Evolutionary conservation across 2,329 filamentous ascomycete genomes (phyloP).

Genomic region (Colletotrichum musicola): DNA sequence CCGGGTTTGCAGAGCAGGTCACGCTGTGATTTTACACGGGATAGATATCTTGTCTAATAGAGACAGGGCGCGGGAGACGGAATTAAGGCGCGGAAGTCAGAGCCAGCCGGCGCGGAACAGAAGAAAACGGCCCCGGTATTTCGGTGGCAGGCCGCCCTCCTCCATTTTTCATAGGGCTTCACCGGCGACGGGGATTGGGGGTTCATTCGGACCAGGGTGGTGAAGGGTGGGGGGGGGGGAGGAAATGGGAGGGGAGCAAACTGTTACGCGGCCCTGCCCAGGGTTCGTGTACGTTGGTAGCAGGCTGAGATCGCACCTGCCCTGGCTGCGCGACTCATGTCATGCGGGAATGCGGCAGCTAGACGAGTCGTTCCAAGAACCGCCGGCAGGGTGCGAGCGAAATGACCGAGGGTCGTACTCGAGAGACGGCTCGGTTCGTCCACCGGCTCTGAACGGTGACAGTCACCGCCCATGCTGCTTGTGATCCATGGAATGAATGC

Average conservation of each 20-base stretch:
- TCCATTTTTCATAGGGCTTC: slow-evolving; percentile 29
- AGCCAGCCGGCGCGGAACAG: slow-evolving; percentile 18
- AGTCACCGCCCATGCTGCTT: slow-evolving; percentile 15
- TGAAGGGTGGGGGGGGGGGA: slow-evolving; percentile 4
- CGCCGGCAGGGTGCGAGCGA: not conserved
- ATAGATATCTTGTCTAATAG: not conserved
- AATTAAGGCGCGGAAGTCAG: slow-evolving; percentile 14
- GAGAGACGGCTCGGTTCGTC: not conserved
- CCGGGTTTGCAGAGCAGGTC: not conserved
- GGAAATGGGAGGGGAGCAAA: slow-evolving; percentile 11
- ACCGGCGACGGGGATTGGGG: slow-evolving; percentile 17
- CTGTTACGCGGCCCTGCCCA: slow-evolving; percentile 26
- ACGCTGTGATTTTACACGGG: not conserved
- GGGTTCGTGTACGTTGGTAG: slow-evolving; percentile 27
- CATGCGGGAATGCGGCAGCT: slow-evolving; percentile 18
- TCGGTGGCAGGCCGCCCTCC: slow-evolving; percentile 4
- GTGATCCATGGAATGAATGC: not conserved
- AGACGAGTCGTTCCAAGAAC: slow-evolving; percentile 24
- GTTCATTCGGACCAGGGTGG: slow-evolving; percentile 1
- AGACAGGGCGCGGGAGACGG: slow-evolving; percentile 14
- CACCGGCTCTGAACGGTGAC: slow-evolving; percentile 15
- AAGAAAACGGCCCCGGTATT: slow-evolving; percentile 7
- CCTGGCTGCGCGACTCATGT: slow-evolving; percentile 34
- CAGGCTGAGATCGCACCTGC: slow-evolving; percentile 14
- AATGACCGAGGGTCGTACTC: slow-evolving; percentile 4